Conservation (phyloP, 768 basidiomycete genomes). For the Lepiota subincarnata region DNA sequence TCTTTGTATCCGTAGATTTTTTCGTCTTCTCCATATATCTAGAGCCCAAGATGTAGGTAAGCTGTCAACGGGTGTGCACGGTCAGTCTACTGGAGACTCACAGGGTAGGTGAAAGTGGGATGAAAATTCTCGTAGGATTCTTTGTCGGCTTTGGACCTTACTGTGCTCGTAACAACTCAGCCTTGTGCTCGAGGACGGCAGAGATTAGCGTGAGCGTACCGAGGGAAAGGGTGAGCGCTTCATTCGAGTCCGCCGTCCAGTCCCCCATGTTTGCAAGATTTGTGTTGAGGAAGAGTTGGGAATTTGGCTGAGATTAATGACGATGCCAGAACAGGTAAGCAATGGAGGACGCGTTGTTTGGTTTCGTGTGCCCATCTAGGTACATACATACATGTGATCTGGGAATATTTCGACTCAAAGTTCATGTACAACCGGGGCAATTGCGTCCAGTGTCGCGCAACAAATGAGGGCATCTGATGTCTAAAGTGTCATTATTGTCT, state of each 20-base stretch:
- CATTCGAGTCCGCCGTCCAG: slow-evolving; percentile 81
- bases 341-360: slow-evolving; percentile 31
- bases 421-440: neutral
- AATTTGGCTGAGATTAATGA: neutral
- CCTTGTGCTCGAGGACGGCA: neutral
- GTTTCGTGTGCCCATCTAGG: neutral
- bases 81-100: slow-evolving; percentile 28
- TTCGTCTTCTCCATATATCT: slow-evolving; percentile 97
- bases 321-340: neutral
- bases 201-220: slow-evolving; percentile 39
- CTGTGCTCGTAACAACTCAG: slow-evolving; percentile 32
- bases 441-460: neutral
- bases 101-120: slow-evolving; percentile 93
- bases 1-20: slow-evolving; percentile 93
- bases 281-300: neutral
- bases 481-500: neutral
- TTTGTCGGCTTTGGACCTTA: slow-evolving; percentile 66
- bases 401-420: too few relatives aligned
- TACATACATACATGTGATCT: too few relatives aligned
- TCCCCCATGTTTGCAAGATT: slow-evolving; percentile 35
- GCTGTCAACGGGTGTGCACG: neutral
- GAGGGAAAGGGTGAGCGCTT: slow-evolving; percentile 70
- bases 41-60: neutral
- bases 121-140: slow-evolving; percentile 65
- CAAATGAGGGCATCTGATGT: neutral